phyloP scores from a whole-genome alignment of 768 basidiomycete genomes.

The Kwoniella sp. region DNA sequence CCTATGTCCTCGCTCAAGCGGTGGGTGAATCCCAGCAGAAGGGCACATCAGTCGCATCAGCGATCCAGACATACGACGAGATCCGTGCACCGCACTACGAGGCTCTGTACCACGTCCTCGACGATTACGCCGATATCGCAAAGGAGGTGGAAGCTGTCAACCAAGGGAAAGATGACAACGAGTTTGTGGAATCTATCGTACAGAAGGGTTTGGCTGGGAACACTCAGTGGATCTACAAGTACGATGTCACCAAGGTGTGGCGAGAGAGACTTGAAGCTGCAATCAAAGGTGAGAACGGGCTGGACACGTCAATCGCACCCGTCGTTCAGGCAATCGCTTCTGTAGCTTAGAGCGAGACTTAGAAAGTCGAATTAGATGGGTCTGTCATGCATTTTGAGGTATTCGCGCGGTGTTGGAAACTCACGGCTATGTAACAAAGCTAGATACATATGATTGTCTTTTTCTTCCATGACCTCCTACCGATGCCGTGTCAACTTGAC shows the following conservation, averaged over 20 bases:
- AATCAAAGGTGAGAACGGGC: constrained; percentile 1
- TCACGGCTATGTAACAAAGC: too few relatives aligned
- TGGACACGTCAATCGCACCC: background rate
- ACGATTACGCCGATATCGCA: constrained; percentile 8
- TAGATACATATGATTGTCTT: too few relatives aligned
- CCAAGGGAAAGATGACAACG: constrained; percentile 7
- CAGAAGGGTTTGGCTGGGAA: constrained; percentile 10
- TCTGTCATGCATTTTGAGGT: too few relatives aligned
- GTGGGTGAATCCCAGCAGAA: constrained; percentile 3
- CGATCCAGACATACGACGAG: constrained; percentile 11
- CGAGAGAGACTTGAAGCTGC: constrained; percentile 5
- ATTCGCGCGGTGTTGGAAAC: too few relatives aligned
- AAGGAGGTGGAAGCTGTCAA: constrained; percentile 2
- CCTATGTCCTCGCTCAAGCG: constrained; percentile 11
- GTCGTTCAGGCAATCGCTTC: constrained; percentile 1
- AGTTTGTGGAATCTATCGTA: constrained; percentile 9
- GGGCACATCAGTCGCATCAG: background rate
- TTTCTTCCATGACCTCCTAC: too few relatives aligned
- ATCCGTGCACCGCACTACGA: constrained; percentile 16
- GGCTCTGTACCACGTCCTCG: constrained; percentile 11
- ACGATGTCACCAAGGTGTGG: constrained; percentile 18
- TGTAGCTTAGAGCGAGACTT: background rate
- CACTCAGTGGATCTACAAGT: constrained; percentile 13
- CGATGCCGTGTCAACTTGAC: too few relatives aligned
- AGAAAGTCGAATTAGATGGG: background rate